Base-by-base conservation (phyloP, 164 flowering plant species). In the Warburgia ugandensis region DNA sequence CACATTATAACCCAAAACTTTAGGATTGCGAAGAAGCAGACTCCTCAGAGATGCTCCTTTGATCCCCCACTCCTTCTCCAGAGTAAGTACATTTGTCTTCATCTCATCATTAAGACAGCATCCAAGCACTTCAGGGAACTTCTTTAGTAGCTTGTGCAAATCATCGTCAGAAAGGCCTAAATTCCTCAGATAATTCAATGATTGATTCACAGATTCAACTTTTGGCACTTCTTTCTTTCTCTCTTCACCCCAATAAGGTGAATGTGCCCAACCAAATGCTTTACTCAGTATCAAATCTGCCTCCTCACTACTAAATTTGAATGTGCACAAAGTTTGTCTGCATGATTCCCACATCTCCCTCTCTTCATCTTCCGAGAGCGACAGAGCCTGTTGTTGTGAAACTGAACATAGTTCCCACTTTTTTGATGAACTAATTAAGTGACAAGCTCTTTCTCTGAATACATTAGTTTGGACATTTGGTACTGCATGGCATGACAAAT, bases 241-340 rank as follows among this genome's bases (percentile, higher is more conserved):
- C 52, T 81, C 91, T 72, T 88, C 99, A n/a, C 91, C 72, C 99
- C 96, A 92, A 41, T 83, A 88, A 36, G 96, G 94, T 1, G 96
- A 85, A 67, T 77, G 88, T 37, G 75, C 39, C 23, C 75, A 81
- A 3, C 99, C 99, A 72, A 86, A 88, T 48, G 99, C 91, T 72
- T 92, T 92, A 25, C 81, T 85, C 8, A 88, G 74, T 16, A 84
- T 88, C 57, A 64, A 72, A 52, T 92, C 89, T 58, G 62, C 68
- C 61, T 88, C 99, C 20, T 77, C 77, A 0, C 11, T 40, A 13
- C 71, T 74, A 50, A 88, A 79, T 6, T 67, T 55, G 22, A 83
- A 78, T 30, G 60, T 43, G 32, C 73, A 65, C 19, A 88, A 68
- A 45, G 85, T 80, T 58, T 68, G 69, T 51, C 69, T 75, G 64